Evolutionary conservation across 768 basidiomycete genomes (phyloP).

Genomic region (Suillus fuscotomentosus): DNA sequence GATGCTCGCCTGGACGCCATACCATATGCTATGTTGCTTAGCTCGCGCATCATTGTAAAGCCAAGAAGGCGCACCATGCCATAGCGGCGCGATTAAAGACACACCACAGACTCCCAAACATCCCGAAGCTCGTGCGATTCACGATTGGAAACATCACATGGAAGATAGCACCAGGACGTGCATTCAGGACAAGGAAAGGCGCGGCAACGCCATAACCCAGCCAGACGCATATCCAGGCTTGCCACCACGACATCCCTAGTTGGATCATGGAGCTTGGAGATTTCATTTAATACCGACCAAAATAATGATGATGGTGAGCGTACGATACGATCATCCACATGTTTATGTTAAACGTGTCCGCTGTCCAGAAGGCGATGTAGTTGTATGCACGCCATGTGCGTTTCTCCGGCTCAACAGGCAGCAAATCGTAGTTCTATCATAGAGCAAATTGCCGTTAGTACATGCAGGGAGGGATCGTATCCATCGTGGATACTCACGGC

Average conservation of each 20-base stretch:
- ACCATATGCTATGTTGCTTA: conserved; percentile 55
- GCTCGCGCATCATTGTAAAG: conserved; percentile 14
- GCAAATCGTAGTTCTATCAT: conserved; percentile 64
- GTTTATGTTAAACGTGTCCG: conserved; percentile 78
- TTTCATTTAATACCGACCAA: neutral
- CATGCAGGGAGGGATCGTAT: conserved; percentile 4
- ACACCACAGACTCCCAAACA: conserved; percentile 79
- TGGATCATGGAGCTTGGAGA: conserved; percentile 55
- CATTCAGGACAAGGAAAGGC: conserved; percentile 75
- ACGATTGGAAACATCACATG: conserved; percentile 80
- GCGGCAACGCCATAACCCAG: conserved; percentile 58
- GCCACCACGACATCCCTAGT: conserved; percentile 77
- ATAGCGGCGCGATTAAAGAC: conserved; percentile 73
- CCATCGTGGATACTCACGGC: conserved; percentile 37
- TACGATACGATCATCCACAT: conserved; percentile 77
- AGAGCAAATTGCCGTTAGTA: conserved; percentile 1
- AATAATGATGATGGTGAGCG: neutral
- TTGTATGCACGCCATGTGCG: conserved; percentile 66
- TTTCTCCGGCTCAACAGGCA: conserved; percentile 60
- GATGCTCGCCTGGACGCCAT: conserved; percentile 78
- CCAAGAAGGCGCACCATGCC: conserved; percentile 53
- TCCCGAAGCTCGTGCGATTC: conserved; percentile 71
- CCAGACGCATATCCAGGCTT: conserved; percentile 82
- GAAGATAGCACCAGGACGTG: conserved; percentile 72
- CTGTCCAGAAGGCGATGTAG: conserved; percentile 76